A percentile compares a stretch with the other conserved stretches of the same genome.
Conservation (phyloP, 2,329 filamentous ascomycete species). For the Aphanoascus verrucosus region DNA sequence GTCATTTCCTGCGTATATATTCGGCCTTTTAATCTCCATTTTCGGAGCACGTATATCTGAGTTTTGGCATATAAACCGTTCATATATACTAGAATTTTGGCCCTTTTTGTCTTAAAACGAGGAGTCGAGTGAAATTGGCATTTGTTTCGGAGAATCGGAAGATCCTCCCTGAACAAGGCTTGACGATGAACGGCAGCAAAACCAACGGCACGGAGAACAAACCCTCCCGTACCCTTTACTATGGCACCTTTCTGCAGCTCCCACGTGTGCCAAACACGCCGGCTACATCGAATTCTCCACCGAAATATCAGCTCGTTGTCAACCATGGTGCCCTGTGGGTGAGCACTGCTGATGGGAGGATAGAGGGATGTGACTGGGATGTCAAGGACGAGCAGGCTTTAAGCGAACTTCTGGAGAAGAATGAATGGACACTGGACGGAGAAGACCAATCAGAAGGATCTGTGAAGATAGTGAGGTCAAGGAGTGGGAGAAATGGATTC, state of each 20-base stretch:
- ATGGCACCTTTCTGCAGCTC: constrained; percentile 53
- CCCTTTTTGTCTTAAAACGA: neutral
- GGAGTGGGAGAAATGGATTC: constrained; percentile 34
- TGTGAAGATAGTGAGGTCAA: constrained; percentile 29
- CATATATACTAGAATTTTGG: neutral
- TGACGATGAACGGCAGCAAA: neutral
- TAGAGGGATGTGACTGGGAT: constrained; percentile 29
- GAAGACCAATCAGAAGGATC: constrained; percentile 9
- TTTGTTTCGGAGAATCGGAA: neutral
- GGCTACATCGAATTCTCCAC: constrained; percentile 38
- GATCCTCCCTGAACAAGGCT: neutral
- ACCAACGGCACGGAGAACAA: neutral
- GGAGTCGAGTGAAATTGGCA: neutral
- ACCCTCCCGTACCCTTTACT: constrained; percentile 37
- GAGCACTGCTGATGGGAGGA: constrained; percentile 24
- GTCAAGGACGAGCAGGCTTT: constrained; percentile 21
- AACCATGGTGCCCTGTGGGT: constrained; percentile 39
- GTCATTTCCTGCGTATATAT: no score
- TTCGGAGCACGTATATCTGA: no score
- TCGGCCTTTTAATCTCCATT: no score
- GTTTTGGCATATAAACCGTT: no score
- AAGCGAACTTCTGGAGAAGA: constrained; percentile 21
- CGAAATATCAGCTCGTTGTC: constrained; percentile 45
- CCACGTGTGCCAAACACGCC: constrained; percentile 38
- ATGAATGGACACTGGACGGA: constrained; percentile 25